Base-by-base conservation (phyloP, 192 early-diverging fungal genomes). In the Coemansia sp. region DNA sequence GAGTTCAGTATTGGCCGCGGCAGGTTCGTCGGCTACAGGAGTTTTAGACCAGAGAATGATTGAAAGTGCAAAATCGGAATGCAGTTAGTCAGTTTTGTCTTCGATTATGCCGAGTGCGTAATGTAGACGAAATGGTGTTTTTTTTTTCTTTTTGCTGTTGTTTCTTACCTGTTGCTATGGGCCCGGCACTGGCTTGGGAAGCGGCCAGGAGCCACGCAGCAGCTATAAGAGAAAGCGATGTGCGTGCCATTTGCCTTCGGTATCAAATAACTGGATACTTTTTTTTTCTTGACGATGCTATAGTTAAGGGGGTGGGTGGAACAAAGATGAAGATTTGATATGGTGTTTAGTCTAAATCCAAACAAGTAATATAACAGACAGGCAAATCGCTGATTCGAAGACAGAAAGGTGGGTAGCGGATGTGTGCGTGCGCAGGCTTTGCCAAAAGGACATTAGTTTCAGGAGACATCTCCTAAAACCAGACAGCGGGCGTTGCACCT, bases 201-300 rank as follows among this genome's bases (percentile, higher is more conserved):
- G 77, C 77, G 19, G 72, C 77, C 59, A 80, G 66, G 55, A 80
- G 57, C 77, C 77, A 80, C 59, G 72, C 77, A 22, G 58, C 72
- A n/a, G 77, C 77, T 66, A 80, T 54, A 20, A 74, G 35, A 15
- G 77, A 74, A 59, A 74, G 42, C 53, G 64, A 67, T 62, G 69
- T 59, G 77, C 77, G 77, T 58, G 77, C 56, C 77, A 80, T 80
- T 75, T 46, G 29, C 54, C 55, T 65, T 46, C 25, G 46, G 33
- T 52, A 9, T 53, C 63, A 36, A 57, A 5, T 45, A 17, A 13
- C 42, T 13, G 17, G 34, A n/a, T 57, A 36, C 33, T 33, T 57
- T 14, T 33, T 17, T 57, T 34, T 57, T 25, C 5, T 57, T 25
- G 8, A 52, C 23, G 23, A 3, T 52, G 49, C 49, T 25, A 45